phyloP scores from a whole-genome alignment of 371 early-diverging fungal species.

The Syncephalastrum monosporum region DNA sequence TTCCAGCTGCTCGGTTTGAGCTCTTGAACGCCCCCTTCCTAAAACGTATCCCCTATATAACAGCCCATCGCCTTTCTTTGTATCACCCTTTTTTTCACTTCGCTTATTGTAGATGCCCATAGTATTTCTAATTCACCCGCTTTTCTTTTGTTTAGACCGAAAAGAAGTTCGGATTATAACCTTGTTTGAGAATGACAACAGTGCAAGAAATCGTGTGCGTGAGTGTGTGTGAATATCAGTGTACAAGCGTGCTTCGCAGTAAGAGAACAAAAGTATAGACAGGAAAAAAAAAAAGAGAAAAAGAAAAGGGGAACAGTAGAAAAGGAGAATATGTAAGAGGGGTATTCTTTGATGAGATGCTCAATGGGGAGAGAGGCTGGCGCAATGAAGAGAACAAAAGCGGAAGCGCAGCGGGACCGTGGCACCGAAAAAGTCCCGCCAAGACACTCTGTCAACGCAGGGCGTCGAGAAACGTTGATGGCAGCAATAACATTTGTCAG shows the following conservation, averaged over 20 bases:
- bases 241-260: neutral
- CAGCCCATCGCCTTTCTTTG: neutral
- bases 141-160: neutral
- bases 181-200: no score
- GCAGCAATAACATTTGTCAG: constrained; percentile 30
- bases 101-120: neutral
- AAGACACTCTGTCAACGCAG: constrained; percentile 21
- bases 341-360: no score
- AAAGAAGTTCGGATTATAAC: neutral
- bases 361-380: neutral
- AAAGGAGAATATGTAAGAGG: no score
- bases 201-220: no score
- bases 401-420: constrained; percentile 32
- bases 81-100: neutral
- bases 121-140: neutral
- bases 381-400: constrained; percentile 34
- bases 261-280: neutral
- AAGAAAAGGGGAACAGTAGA: no score
- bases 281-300: neutral
- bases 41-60: constrained; percentile 2
- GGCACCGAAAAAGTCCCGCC: constrained; percentile 23
- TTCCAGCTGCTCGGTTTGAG: constrained; percentile 31
- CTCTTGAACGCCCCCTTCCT: constrained; percentile 7
- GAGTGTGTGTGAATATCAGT: no score
- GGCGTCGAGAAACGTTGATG: constrained; percentile 17